Evolutionary conservation across 495 filamentous ascomycete genomes (phyloP), one percentile per base, ranked within the genome.

Genomic region (Trichoderma gamsii): DNA sequence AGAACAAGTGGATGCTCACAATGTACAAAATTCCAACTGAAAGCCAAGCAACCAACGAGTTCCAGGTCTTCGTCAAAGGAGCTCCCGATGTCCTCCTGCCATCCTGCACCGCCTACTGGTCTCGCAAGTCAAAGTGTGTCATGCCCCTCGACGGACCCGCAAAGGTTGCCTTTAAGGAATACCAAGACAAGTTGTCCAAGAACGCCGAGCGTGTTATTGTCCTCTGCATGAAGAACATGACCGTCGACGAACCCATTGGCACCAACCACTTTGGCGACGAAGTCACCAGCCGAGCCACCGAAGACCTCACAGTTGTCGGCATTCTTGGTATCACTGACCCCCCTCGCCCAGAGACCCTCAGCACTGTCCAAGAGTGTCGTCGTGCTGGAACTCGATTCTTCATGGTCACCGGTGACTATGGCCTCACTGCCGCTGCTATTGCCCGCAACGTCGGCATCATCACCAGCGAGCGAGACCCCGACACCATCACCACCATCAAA

Each of bases 341-440:
- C 0, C 85, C 87, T 2, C 81, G 88, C 27, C 80, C 83, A 0
- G 89, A 91, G 72, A 90, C 89, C 41, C 83, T 84, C 0, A 80
- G 81, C 4, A 87, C 89, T 3, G 78, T 90, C 29, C 71, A 72
- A 11, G 87, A 79, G 7, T 77, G 89, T 9, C 80, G 87, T 49
- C 79, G 83, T 1, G 88, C 88, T 11, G 85, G 86, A 11, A 87
- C 90, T 51, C 79, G 84, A 23, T 81, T 90, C 41, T 87, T 89
- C 70, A 90, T 90, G 88, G 74, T 87, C n/a, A 92, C 89, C 29
- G 89, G 90, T 41, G 89, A 93, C 73, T 89, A 88, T 70, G 85
- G 86, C 13, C 79, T 89, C 25, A 92, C 90, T 2, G 89, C 73
- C 44, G 73, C 76, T 38, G 78, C 77, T 9, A 79, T 79, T 67